phyloP scores from a whole-genome alignment of 805 yeast species.

The Cyberlindnera mycetangii region DNA sequence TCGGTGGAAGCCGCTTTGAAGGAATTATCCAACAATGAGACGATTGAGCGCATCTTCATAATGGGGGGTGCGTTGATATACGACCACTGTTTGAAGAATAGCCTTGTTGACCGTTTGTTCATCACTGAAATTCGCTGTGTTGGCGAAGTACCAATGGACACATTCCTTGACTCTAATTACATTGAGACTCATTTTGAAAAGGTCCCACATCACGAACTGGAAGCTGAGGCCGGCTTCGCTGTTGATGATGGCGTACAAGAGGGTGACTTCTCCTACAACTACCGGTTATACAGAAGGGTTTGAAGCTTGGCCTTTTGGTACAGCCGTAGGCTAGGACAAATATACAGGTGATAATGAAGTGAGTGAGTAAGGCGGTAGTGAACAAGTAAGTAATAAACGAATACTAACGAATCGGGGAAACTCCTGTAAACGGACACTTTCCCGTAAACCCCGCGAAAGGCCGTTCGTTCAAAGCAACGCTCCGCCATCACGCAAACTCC shows the following conservation, averaged over 20 bases:
- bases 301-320: background rate
- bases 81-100: conserved; percentile 44
- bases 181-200: conserved; percentile 37
- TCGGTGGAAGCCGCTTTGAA: conserved; percentile 45
- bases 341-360: too few relatives aligned
- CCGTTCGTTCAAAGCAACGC: too few relatives aligned
- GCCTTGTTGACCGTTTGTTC: conserved; percentile 53
- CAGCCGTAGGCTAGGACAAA: too few relatives aligned
- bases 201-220: conserved; percentile 34
- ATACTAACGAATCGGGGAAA: too few relatives aligned
- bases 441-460: too few relatives aligned
- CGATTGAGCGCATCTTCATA: conserved; percentile 62
- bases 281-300: conserved; percentile 52
- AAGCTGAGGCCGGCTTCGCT: conserved; percentile 35
- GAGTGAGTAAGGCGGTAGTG: too few relatives aligned
- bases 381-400: too few relatives aligned
- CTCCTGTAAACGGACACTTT: too few relatives aligned
- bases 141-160: conserved; percentile 53
- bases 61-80: conserved; percentile 95
- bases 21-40: conserved; percentile 24
- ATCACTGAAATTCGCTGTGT: conserved; percentile 63
- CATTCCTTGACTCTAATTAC: conserved; percentile 49
- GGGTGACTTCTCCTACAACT: conserved; percentile 53
- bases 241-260: conserved; percentile 35
- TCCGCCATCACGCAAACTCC: too few relatives aligned